Evolutionary conservation across 352 stramenopile species (phyloP), one percentile per base, ranked within the genome.

Genomic region (Phytophthora podocarpi): DNA sequence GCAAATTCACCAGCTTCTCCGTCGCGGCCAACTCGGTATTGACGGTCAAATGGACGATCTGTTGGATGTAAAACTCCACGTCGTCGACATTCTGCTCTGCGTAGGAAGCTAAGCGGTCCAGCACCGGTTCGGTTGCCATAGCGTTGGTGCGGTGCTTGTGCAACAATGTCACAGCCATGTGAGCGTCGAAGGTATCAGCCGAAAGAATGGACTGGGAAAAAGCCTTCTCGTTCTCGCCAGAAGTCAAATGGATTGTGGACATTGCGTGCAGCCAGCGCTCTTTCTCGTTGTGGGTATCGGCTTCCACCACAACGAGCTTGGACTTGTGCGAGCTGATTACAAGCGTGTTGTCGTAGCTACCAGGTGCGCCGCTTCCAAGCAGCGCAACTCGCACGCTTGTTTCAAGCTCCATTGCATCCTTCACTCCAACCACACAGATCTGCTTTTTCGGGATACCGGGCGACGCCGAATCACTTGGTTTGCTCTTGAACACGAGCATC

Each of bases 31-130:
- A 71, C 27, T 91, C 77, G 0, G 79, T 59, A 36, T 90, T 90
- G 28, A 93, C 73, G 4, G 85, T 73, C 16, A 91, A 62, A 37
- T 92, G 85, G 36, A 91, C 76, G 57, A 94, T 89, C 39, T 92
- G 82, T 49, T 85, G 82, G 24, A 92, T 78, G 67, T 93, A 93
- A 50, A 93, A 91, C 56, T 91, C 85, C 5, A 91, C 84, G 43
- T 93, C 84, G 35, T 91, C 84, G 18, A 91, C 77, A 52, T 89
- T 85, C 10, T 75, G 40, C 32, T 89, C 80, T 2, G 77, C 74
- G 51, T 93, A 91, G 16, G 83, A 67, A 4, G 72, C 70, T 15
- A 91, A 59, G 0, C 81, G 78, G 49, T 90, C 84, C 13, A 93
- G 77, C 10, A 91, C 69, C 26, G 90, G 57, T 43, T 89, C 82